Base-by-base conservation (phyloP, 2,329 filamentous ascomycete genomes). In the Alternaria novae-zelandiae region DNA sequence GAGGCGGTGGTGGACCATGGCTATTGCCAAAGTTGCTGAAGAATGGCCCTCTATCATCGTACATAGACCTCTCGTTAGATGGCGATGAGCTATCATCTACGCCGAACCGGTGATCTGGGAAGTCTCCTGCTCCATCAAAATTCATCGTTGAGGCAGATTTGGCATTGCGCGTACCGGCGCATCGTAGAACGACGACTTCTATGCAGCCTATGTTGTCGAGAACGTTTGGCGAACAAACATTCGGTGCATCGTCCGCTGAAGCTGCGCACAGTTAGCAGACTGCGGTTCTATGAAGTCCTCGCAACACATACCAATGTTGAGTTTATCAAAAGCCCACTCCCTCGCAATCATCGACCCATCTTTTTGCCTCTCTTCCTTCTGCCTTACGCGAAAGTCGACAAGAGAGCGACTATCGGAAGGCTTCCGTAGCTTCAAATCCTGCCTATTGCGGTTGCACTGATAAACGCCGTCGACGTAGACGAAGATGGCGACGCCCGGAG, bases 391-490 rank as follows among this genome's bases (percentile, higher is more conserved):
- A 57, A 88, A 84, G 58, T 86, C 82, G 20, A 86, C 75, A 46
- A 84, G 71, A 23, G 79, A 70, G 13, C 68, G 71, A 26, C 66
- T 78, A 51, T 79, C 73, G 6, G 72, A 71, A 25, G 69, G 67
- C 20, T 74, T 70, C 9, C 68, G 63, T 12, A 74, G 71, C 57
- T 78, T 74, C 30, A 87, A 67, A 36, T 82, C 75, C 43, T 80
- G 78, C 43, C 82, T 79, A 71, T 86, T 86, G 60, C 86, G 84
- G 63, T 88, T 88, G 75, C 84, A 86, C 69, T 88, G 86, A 64
- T 87, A 87, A 6, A 83, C 74, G 17, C 86, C 86, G 67, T 88
- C 86, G 44, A 87, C 86, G 77, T 83, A 88, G 25, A 88, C 85
- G 63, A 85, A 85, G 73, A 86, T 83, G 2, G 85, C 82, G 11